Conservation (phyloP, 768 basidiomycete genomes). For the Lactifluus echinatus region DNA sequence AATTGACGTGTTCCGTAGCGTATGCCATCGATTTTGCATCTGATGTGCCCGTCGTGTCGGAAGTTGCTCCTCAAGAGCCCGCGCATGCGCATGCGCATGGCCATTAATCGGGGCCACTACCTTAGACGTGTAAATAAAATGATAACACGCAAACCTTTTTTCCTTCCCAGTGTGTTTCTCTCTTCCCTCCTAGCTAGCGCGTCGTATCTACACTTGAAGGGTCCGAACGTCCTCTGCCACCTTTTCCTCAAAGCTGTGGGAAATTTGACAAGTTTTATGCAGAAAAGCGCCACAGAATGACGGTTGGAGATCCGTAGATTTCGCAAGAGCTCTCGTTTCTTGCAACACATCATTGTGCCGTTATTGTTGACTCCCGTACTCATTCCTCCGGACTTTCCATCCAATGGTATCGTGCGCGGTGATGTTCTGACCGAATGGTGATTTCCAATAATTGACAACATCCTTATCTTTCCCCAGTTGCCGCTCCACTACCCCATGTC, state of each 20-base stretch:
- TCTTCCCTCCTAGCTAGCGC: neutral
- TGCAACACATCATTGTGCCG: neutral
- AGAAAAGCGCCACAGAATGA: neutral
- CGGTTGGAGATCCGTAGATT: neutral
- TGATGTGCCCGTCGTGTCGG: constrained; percentile 5
- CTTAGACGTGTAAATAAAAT: constrained; percentile 14
- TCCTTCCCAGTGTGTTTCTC: neutral
- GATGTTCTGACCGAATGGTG: neutral
- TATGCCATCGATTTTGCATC: constrained; percentile 50
- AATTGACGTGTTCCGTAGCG: constrained; percentile 33
- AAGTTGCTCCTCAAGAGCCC: constrained; percentile 17
- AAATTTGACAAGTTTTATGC: neutral
- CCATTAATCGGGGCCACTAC: neutral
- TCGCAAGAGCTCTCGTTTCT: neutral
- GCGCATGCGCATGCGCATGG: constrained; percentile 13
- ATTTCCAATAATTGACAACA: neutral
- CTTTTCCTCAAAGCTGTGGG: neutral
- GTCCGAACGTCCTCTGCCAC: neutral
- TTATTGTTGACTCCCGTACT: neutral
- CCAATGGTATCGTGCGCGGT: neutral
- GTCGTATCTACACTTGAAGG: neutral
- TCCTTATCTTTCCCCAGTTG: neutral
- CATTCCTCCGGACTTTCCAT: neutral
- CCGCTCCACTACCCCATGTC: neutral
- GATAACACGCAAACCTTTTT: neutral